Conservation (phyloP, 202 grass and related monocot species). For the Schoenoplectus tabernaemontani region DNA sequence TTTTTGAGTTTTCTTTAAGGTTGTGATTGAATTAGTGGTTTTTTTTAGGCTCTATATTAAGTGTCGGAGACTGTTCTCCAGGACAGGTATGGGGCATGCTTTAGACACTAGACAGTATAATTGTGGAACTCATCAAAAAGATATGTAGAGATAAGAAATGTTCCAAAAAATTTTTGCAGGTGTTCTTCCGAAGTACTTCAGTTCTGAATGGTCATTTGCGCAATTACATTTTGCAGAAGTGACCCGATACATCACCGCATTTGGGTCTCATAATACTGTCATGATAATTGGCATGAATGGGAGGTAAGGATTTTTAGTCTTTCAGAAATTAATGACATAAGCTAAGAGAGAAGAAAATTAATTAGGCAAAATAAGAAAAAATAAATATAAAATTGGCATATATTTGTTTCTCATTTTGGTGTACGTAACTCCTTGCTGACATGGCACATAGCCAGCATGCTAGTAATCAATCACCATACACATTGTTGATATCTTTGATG, state of each 20-base stretch:
- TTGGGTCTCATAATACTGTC: slow-evolving; percentile 71
- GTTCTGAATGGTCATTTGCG: slow-evolving; percentile 96
- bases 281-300: slow-evolving; percentile 94
- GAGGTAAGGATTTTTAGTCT: slow-evolving; percentile 48
- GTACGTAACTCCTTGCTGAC: slow-evolving; percentile 8
- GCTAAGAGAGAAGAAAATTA: neutral
- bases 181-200: slow-evolving; percentile 83
- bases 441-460: neutral
- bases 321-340: neutral
- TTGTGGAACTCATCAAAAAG: neutral
- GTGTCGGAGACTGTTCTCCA: neutral
- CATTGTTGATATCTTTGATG: neutral
- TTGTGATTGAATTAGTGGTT: neutral
- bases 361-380: slow-evolving; percentile 1
- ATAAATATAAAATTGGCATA: neutral
- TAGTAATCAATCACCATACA: neutral
- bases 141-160: neutral
- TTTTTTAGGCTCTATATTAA: neutral
- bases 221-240: slow-evolving; percentile 89
- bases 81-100: neutral
- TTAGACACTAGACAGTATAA: neutral
- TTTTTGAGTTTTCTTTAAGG: neutral
- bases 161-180: slow-evolving; percentile 31
- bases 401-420: slow-evolving; percentile 8
- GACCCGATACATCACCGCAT: slow-evolving; percentile 76